Percentiles rank a stretch among this genome's conserved stretches.
Conservation (phyloP, 2,329 filamentous ascomycete genomes). For the Drechslerella coelobrocha region DNA sequence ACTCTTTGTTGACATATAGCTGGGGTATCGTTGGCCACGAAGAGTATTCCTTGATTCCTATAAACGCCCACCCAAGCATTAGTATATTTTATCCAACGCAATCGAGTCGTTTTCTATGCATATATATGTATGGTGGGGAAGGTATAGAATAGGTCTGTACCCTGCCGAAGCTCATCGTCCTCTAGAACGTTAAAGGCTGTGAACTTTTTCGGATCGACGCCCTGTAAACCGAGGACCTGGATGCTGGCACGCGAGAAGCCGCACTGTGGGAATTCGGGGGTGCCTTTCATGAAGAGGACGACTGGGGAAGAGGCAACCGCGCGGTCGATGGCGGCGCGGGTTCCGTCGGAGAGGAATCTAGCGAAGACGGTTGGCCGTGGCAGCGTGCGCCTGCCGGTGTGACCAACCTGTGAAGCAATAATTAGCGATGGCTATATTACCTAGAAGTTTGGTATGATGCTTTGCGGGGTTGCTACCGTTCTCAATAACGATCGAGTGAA, state of each 20-base stretch:
- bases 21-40: conserved; percentile 99
- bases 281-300: conserved; percentile 99
- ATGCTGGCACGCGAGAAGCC: conserved; percentile 95
- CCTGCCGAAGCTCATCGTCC: conserved; percentile 81
- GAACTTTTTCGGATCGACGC: conserved; percentile 93
- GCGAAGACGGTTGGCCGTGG: conserved; percentile 6
- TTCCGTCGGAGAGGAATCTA: conserved; percentile 73
- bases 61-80: too few species aligned
- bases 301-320: conserved; percentile 87
- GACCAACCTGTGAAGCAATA: too few species aligned
- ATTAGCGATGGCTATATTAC: conserved; percentile 5
- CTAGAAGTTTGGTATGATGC: neutral
- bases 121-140: neutral
- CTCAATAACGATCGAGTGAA: conserved; percentile 40
- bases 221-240: conserved; percentile 92
- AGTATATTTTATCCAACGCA: too few species aligned
- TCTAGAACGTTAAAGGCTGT: conserved; percentile 98
- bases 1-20: conserved; percentile 93
- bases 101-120: neutral
- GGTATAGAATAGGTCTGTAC: conserved; percentile 61
- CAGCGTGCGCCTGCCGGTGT: conserved; percentile 5
- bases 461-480: conserved; percentile 24
- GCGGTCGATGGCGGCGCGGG: conserved; percentile 83
- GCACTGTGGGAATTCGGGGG: conserved; percentile 92
- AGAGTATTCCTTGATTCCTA: conserved; percentile 98